A percentile compares a stretch with the other conserved stretches of the same genome.
phyloP scores from a whole-genome alignment of 257 asterid species.

The Solanum tacnaense region DNA sequence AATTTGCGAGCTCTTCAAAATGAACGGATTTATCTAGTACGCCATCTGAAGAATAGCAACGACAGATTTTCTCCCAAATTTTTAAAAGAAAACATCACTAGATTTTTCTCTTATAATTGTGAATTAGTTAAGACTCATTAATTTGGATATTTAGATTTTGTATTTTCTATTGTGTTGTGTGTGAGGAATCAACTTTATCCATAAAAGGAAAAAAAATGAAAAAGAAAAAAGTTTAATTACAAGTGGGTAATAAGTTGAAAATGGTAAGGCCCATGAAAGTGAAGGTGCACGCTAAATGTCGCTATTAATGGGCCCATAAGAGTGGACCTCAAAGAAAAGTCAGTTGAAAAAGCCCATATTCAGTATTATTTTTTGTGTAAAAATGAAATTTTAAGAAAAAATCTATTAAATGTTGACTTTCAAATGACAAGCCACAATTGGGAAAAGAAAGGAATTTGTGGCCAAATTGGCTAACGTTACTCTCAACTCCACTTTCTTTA shows the following conservation, averaged over 20 bases:
- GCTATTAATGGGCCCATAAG: not conserved
- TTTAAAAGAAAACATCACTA: not conserved
- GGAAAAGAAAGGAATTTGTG: conserved; percentile 4
- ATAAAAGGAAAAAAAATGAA: not conserved
- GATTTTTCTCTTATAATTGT: not conserved
- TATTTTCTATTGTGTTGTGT: not conserved
- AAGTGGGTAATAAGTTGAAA: conserved; percentile 1
- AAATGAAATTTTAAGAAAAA: not conserved
- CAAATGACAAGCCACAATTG: not conserved
- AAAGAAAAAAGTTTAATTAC: not conserved
- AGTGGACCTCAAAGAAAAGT: conserved; percentile 1
- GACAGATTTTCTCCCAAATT: not conserved
- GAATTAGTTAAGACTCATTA: not conserved
- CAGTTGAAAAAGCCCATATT: conserved; percentile 1
- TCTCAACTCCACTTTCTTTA: conserved; percentile 2
- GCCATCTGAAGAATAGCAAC: not conserved
- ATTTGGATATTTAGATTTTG: not conserved
- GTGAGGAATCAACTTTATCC: not conserved
- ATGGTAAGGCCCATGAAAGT: conserved; percentile 4
- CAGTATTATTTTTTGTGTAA: not conserved
- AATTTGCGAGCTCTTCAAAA: not conserved
- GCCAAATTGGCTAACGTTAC: conserved; percentile 1
- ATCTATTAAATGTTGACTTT: not conserved
- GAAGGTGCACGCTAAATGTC: conserved; percentile 1
- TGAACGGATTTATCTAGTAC: not conserved